Evolutionary conservation across 192 early-diverging fungal genomes (phyloP).

Genomic region (Coemansia sp.): DNA sequence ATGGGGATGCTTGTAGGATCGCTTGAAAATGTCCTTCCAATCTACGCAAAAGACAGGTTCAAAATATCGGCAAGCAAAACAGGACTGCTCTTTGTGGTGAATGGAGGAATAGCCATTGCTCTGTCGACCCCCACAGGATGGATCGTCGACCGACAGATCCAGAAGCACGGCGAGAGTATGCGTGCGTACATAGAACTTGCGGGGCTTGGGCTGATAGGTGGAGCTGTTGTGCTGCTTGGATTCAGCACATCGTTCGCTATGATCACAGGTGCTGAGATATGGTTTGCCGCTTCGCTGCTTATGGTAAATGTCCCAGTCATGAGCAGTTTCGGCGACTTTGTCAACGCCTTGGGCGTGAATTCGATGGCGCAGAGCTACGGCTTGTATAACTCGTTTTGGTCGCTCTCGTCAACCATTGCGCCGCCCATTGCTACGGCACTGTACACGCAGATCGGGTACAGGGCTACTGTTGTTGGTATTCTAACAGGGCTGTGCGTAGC

Average conservation of each 20-base stretch:
- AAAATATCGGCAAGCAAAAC: slow-evolving; percentile 26
- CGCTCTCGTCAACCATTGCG: slow-evolving; percentile 32
- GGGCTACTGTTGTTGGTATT: slow-evolving; percentile 20
- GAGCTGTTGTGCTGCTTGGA: slow-evolving; percentile 26
- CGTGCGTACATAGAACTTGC: slow-evolving; percentile 28
- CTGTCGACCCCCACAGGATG: slow-evolving; percentile 32
- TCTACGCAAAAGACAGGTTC: slow-evolving; percentile 41
- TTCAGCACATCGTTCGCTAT: slow-evolving; percentile 35
- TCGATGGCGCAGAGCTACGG: slow-evolving; percentile 52
- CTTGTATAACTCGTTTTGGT: slow-evolving; percentile 46
- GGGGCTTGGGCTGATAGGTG: slow-evolving; percentile 24
- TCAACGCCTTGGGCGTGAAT: slow-evolving; percentile 36
- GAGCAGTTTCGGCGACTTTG: slow-evolving; percentile 56
- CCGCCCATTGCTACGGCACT: slow-evolving; percentile 43
- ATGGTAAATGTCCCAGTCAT: slow-evolving; percentile 48
- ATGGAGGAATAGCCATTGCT: slow-evolving; percentile 32
- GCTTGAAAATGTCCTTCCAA: slow-evolving; percentile 34
- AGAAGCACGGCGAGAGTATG: slow-evolving; percentile 22
- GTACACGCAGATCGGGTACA: slow-evolving; percentile 45
- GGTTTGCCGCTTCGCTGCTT: slow-evolving; percentile 19
- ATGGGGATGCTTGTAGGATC: slow-evolving; percentile 31
- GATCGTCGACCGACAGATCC: slow-evolving; percentile 28
- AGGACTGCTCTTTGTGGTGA: slow-evolving; percentile 35
- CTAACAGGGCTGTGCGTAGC: slow-evolving; percentile 24
- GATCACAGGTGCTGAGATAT: slow-evolving; percentile 18